A percentile compares a stretch with the other conserved stretches of the same genome.
These are phyloP conservation scores for Metschnikowia sp. DNA, from an alignment of 805 yeast genomes.

Conservation along the genomic window DNA sequence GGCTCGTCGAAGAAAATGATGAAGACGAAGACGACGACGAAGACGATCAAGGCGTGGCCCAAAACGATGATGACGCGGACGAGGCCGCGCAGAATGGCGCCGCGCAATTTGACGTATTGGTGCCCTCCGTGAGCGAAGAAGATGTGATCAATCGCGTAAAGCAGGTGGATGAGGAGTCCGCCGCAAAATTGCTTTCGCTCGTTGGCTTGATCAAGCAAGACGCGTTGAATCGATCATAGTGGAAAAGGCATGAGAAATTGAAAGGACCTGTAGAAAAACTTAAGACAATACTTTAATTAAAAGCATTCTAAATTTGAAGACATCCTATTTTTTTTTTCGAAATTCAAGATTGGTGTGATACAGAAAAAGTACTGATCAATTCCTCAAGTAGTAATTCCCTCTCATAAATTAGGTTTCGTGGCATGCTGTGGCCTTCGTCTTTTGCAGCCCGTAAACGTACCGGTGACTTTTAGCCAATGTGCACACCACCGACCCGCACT, in stretches of 20 bases:
- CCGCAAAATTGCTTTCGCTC: slow-evolving; percentile 27
- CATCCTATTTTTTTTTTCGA: too few species aligned
- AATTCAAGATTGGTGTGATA: too few species aligned
- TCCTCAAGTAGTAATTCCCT: too few species aligned
- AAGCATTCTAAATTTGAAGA: too few species aligned
- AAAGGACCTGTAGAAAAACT: neutral
- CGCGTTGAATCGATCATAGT: slow-evolving; percentile 3
- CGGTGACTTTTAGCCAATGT: neutral
- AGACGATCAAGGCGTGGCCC: neutral
- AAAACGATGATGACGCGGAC: slow-evolving; percentile 20
- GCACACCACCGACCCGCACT: neutral
- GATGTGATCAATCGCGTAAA: slow-evolving; percentile 34
- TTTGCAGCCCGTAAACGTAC: too few species aligned
- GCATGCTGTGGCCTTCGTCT: too few species aligned
- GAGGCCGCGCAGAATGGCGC: slow-evolving; percentile 22
- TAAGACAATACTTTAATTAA: neutral
- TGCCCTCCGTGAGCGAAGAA: slow-evolving; percentile 11
- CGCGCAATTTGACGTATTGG: slow-evolving; percentile 19
- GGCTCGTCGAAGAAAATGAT: slow-evolving; percentile 27
- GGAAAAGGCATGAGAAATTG: neutral
- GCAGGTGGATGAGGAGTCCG: slow-evolving; percentile 34
- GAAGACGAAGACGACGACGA: slow-evolving; percentile 21
- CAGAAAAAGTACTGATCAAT: too few species aligned
- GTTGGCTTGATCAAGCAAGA: slow-evolving; percentile 41
- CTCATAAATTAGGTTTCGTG: too few species aligned